Base-by-base conservation (phyloP, 2,329 filamentous ascomycete species). In the Lecanicillium sp. region DNA sequence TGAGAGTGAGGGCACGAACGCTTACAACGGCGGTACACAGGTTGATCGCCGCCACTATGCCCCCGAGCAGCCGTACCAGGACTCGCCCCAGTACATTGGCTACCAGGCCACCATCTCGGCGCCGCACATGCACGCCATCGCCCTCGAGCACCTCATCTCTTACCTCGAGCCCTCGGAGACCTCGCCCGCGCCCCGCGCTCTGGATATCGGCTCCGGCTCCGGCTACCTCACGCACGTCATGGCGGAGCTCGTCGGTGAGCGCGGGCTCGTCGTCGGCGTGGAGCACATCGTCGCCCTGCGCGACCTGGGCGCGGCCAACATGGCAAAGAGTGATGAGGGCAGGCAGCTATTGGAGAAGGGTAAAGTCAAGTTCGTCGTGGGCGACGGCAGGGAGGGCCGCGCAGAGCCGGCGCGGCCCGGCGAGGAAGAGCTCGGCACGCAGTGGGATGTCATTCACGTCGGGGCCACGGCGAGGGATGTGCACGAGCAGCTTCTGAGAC, bases 391-490 rank as follows among this genome's bases (percentile, higher is more conserved):
- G 5, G 74, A 78, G 52, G 86, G 86, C 1, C 84, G 78, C 46
- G 59, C 73, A 2, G 77, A 75, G 56, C 56, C 59, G 10, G 53
- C 60, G 1, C 59, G 67, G 49, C 68, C 59, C 58, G 78, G 69
- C 2, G 65, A 66, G 37, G 73, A 72, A 5, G 72, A 72, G 48
- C 67, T 71, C 11, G 73, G 68, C 52, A 67, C 65, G 24, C 75
- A 81, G 0, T 98, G 91, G 74, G 89, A 97, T 73, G 90, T 87
- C 2, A 97, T 98, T 51, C 93, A 97, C 62, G 93, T 97, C 3
- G 93, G 93, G 0, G 93, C 93, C 1, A 87, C 89, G 7, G 91
- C 91, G 0, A 77, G 70, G 20, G 77, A 81, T 60, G 68, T 95
- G 47, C 90, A 95, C 62, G 62, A 77, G 15, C 77, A 79, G 51